Evolutionary conservation across 441 rosid genomes (phyloP), one percentile per base, ranked within the genome.

Genomic region (Adansonia grandidieri): DNA sequence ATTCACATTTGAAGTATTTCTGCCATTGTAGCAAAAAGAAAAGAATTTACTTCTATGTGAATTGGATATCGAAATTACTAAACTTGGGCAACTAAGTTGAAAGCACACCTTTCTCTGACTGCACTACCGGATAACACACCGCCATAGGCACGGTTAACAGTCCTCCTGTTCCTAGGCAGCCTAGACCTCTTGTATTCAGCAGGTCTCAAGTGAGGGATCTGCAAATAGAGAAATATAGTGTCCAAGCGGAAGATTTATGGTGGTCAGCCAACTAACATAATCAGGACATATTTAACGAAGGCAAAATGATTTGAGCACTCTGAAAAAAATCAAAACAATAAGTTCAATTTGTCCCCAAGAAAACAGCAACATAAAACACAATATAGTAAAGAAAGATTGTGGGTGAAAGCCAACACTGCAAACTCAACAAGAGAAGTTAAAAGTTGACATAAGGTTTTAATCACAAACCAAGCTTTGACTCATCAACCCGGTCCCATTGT

Each of bases 131-230:
- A 24, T 24, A 24, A 24, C 28, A 24, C 28, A 24, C 28, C 28
- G 28, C 28, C 28, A 24, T 24, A 24, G 28, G 28, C 28, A 24
- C 28, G 28, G 28, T 24, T 24, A 24, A 24, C 28, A 24, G 28
- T 24, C 28, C 28, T 24, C 28, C 28, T 0, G 28, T 24, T 24
- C 28, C 28, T 24, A 24, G 28, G 28, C 28, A 24, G 28, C 28
- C 28, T 24, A 24, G 28, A 24, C 28, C 28, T 24, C 28, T 24
- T 24, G 28, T 24, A 24, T 24, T 24, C 28, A 24, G 28, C 28
- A 24, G 28, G 28, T 24, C 28, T 86, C 81, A 89, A 81, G 73
- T 87, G 91, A 6, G 89, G 89, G 75, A 89, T 87, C 92, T 85
- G 77, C 22, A 76, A 17, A 62, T n/a, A 6, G 1, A n/a, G 5